Evolutionary conservation across 192 early-diverging fungal genomes (phyloP).

Genomic region (Coemansia sp.): DNA sequence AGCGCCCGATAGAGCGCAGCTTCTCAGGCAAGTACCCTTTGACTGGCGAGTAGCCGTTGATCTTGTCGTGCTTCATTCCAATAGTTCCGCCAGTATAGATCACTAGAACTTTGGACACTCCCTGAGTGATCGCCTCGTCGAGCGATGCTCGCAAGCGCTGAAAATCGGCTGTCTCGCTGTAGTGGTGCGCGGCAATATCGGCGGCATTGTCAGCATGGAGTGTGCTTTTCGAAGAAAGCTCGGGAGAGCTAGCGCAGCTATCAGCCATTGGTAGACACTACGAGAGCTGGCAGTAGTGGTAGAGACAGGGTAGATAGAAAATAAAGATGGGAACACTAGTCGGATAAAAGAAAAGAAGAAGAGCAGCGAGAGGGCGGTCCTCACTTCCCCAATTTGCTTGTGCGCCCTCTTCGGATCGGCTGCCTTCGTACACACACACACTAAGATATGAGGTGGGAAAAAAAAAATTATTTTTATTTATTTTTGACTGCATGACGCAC

Average conservation of each 20-base stretch:
- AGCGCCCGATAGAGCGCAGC: slow-evolving; percentile 71
- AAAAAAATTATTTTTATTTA: background rate
- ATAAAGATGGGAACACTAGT: background rate
- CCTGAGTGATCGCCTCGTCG: slow-evolving; percentile 66
- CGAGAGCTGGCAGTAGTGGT: background rate
- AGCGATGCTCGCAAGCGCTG: slow-evolving; percentile 58
- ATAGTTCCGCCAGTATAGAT: slow-evolving; percentile 97
- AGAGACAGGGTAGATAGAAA: background rate
- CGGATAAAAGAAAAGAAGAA: slow-evolving; percentile 6
- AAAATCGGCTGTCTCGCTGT: slow-evolving; percentile 54
- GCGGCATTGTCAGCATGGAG: slow-evolving; percentile 12
- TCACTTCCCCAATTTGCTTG: background rate
- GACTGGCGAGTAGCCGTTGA: slow-evolving; percentile 72
- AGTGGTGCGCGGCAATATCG: slow-evolving; percentile 40
- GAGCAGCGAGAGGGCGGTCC: no score
- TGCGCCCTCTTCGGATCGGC: background rate
- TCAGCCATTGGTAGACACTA: background rate
- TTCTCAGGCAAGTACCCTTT: slow-evolving; percentile 80
- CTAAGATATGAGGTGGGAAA: background rate
- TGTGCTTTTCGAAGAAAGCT: background rate
- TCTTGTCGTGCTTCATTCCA: slow-evolving; percentile 77
- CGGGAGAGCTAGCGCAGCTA: slow-evolving; percentile 5
- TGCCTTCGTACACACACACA: no score
- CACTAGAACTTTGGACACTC: slow-evolving; percentile 78
- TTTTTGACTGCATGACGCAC: background rate